Evolutionary conservation across 208 protist species (phyloP).

Genomic region (Blastocrithidia nonstop): DNA sequence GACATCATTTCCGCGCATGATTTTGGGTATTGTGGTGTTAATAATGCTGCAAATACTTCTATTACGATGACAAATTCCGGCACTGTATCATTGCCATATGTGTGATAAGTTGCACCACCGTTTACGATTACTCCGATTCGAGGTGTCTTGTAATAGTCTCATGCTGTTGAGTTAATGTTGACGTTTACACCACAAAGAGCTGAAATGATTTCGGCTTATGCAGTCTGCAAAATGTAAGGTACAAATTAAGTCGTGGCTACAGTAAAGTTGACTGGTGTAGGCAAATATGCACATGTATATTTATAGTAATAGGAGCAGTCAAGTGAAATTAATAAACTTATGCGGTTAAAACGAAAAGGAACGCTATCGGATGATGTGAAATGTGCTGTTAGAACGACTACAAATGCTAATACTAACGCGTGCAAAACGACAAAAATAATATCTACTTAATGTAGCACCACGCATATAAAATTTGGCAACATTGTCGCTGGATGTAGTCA

Average conservation of each 20-base stretch:
- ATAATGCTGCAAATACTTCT: conserved; percentile 21
- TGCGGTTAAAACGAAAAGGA: no score
- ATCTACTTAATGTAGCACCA: no score
- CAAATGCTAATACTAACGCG: no score
- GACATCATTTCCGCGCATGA: conserved; percentile 48
- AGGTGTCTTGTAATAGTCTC: conserved; percentile 26
- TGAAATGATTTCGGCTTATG: conserved; percentile 50
- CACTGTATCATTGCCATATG: conserved; percentile 56
- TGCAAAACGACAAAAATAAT: no score
- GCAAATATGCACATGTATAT: conserved; percentile 81
- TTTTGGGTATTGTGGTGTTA: conserved; percentile 78
- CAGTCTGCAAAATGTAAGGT: conserved; percentile 55
- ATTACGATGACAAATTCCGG: conserved; percentile 69
- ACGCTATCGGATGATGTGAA: no score
- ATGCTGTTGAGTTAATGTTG: conserved; percentile 24
- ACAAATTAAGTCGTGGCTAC: conserved; percentile 27
- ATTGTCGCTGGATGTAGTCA: conserved; percentile 13
- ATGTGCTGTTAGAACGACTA: no score
- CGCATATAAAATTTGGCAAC: conserved; percentile 22
- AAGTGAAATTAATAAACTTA: no score
- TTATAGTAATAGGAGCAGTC: no score
- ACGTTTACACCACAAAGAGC: conserved; percentile 65
- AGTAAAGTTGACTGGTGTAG: conserved; percentile 73
- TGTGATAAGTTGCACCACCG: conserved; percentile 52
- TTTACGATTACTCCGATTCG: conserved; percentile 50